Evolutionary conservation across 768 basidiomycete species (phyloP), one percentile per base, ranked within the genome.

Genomic region (Cystofilobasidium macerans): DNA sequence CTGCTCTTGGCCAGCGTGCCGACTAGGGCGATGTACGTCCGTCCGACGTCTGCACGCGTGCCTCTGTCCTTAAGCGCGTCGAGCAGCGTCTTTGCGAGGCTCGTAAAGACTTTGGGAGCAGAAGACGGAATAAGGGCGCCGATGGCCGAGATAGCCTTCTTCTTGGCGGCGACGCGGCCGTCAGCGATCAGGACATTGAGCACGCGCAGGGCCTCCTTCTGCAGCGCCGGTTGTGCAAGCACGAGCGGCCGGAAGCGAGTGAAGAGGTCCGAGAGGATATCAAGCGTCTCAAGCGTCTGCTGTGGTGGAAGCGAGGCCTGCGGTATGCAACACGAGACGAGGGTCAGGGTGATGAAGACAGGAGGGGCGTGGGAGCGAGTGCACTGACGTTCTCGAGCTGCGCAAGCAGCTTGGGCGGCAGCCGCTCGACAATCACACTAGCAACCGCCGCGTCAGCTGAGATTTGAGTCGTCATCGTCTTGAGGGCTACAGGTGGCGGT

Each of bases 401-500:
- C 2, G 77, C 80, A 14, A 97, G 81, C 9, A 95, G 79, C 74
- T 87, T 88, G 11, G 90, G 87, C 1, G 87, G 85, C 57, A 97
- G 79, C 77, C 87, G 91, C 51, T 84, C 83, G 71, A 89, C 90
- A 38, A 87, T 87, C 47, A 85, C 85, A 1, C 80, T 80, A 0
- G 87, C 86, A 64, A 93, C 84, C 72, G 84, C 85, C 61, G 87
- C 85, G 69, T 88, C 87, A 7, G 84, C 82, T 12, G 89, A 88
- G 58, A 98, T 80, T 76, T 97, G 92, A 22, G 86, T 82, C 5
- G 92, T 91, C 70, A 98, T 92, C 3, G 91, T 94, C 78, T 97
- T 98, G 65, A 99, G 79, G 6, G 91, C 94, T 93, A 71, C 20
- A 42, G 61, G 35, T 38, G 32, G 54, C 47, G 60, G 58, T 35